These are phyloP conservation scores for Phytophthora macrochlamydospora DNA, from an alignment of 352 stramenopile species.

Conservation along the genomic window DNA sequence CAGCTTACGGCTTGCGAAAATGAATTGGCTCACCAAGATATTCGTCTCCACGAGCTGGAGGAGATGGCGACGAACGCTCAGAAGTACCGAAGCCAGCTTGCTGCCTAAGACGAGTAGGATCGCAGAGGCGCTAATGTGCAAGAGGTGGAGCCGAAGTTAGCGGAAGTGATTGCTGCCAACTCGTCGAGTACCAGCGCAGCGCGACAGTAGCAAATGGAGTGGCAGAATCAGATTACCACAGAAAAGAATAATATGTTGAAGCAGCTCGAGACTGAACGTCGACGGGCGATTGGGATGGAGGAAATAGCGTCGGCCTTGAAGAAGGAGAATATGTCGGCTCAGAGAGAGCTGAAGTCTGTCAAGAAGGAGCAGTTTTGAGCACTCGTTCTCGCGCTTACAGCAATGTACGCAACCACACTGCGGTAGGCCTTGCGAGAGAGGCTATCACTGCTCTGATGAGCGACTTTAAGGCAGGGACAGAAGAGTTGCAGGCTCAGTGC, in stretches of 20 bases:
- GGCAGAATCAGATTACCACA: slow-evolving; percentile 39
- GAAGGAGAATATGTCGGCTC: slow-evolving; percentile 30
- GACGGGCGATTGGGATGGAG: slow-evolving; percentile 37
- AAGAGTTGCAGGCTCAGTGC: slow-evolving; percentile 40
- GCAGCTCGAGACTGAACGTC: slow-evolving; percentile 49
- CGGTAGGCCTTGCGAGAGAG: too few species aligned
- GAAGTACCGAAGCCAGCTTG: slow-evolving; percentile 21
- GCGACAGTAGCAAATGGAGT: slow-evolving; percentile 39
- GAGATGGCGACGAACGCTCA: slow-evolving; percentile 29
- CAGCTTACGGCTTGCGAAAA: slow-evolving; percentile 15
- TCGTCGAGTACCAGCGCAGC: slow-evolving; percentile 42
- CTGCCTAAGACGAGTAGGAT: slow-evolving; percentile 11
- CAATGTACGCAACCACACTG: not conserved
- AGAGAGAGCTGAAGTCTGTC: slow-evolving; percentile 47
- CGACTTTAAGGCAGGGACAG: slow-evolving; percentile 50
- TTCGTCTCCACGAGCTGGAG: slow-evolving; percentile 37
- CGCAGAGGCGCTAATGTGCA: slow-evolving; percentile 23
- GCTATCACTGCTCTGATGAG: not conserved
- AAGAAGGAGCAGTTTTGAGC: slow-evolving; percentile 34
- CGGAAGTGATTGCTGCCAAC: slow-evolving; percentile 30
- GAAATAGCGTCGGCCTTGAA: slow-evolving; percentile 33
- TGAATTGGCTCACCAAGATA: slow-evolving; percentile 13
- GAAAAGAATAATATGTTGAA: slow-evolving; percentile 57
- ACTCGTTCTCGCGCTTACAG: slow-evolving; percentile 9
- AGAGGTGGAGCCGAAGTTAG: slow-evolving; percentile 50